Evolutionary conservation across 768 basidiomycete genomes (phyloP).

Genomic region (Mycena indigotica): DNA sequence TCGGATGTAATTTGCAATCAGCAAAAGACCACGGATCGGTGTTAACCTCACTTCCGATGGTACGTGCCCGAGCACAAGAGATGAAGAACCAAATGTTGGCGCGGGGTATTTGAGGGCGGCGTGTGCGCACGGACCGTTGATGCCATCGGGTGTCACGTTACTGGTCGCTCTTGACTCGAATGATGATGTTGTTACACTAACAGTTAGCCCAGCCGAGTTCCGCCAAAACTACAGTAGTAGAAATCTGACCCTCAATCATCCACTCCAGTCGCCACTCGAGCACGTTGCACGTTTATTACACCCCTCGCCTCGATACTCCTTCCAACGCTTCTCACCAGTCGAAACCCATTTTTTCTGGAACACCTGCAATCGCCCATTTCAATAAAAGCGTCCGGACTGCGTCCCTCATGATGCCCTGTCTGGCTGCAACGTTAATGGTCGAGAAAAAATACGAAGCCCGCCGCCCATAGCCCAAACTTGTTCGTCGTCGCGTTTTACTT

Average conservation of each 20-base stretch:
- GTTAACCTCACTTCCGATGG: slow-evolving; percentile 94
- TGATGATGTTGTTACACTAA: neutral
- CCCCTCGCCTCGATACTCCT: slow-evolving; percentile 42
- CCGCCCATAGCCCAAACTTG: neutral
- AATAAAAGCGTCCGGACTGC: slow-evolving; percentile 55
- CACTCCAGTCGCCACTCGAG: slow-evolving; percentile 33
- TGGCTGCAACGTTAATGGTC: slow-evolving; percentile 26
- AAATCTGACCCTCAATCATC: neutral
- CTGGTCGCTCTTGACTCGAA: neutral
- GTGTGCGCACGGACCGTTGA: neutral
- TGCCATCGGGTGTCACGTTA: neutral
- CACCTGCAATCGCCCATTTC: slow-evolving; percentile 63
- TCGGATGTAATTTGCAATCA: slow-evolving; percentile 97
- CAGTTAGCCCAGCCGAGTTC: neutral
- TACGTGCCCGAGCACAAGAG: slow-evolving; percentile 96
- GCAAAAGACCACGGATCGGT: slow-evolving; percentile 95
- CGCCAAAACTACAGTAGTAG: neutral
- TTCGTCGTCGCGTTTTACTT: slow-evolving; percentile 40
- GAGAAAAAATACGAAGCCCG: neutral
- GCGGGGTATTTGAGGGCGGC: neutral
- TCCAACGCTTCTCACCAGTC: slow-evolving; percentile 38
- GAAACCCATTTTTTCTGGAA: slow-evolving; percentile 71
- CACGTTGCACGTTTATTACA: slow-evolving; percentile 35
- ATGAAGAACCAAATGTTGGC: slow-evolving; percentile 38
- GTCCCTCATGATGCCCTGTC: slow-evolving; percentile 74